phyloP scores from a whole-genome alignment of 768 basidiomycete species.

The Mycena vitilis region DNA sequence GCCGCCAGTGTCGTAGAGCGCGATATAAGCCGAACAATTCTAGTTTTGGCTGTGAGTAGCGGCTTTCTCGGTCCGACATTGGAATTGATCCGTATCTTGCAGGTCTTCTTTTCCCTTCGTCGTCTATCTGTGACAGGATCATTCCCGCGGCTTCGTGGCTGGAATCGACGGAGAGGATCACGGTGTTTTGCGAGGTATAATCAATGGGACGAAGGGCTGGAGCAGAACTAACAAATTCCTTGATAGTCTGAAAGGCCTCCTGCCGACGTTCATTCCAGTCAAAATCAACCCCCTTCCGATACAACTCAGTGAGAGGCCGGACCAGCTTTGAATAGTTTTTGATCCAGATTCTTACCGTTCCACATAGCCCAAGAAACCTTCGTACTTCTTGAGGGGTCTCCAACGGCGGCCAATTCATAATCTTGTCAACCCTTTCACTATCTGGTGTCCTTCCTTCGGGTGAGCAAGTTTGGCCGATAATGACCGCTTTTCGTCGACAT shows the following conservation, averaged over 20 bases:
- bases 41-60: conserved; percentile 53
- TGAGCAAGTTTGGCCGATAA: conserved; percentile 45
- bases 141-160: conserved; percentile 46
- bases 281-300: conserved; percentile 39
- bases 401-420: conserved; percentile 42
- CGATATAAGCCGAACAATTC: conserved; percentile 51
- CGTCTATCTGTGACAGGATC: conserved; percentile 46
- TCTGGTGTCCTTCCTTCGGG: conserved; percentile 45
- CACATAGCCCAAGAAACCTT: conserved; percentile 45
- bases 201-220: conserved; percentile 47
- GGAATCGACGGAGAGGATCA: conserved; percentile 49
- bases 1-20: no score
- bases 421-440: conserved; percentile 27
- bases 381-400: conserved; percentile 39
- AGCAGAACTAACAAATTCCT: conserved; percentile 38
- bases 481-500: conserved; percentile 34
- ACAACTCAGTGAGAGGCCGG: conserved; percentile 39
- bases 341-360: conserved; percentile 41
- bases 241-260: conserved; percentile 41
- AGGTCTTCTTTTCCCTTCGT: conserved; percentile 39
- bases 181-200: conserved; percentile 39
- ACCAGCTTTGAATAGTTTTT: conserved; percentile 35
- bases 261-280: conserved; percentile 44
- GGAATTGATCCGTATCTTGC: conserved; percentile 49
- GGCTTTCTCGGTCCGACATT: conserved; percentile 44